Evolutionary conservation across 306 rosid species (phyloP).

Genomic region (Malus sylvestris): DNA sequence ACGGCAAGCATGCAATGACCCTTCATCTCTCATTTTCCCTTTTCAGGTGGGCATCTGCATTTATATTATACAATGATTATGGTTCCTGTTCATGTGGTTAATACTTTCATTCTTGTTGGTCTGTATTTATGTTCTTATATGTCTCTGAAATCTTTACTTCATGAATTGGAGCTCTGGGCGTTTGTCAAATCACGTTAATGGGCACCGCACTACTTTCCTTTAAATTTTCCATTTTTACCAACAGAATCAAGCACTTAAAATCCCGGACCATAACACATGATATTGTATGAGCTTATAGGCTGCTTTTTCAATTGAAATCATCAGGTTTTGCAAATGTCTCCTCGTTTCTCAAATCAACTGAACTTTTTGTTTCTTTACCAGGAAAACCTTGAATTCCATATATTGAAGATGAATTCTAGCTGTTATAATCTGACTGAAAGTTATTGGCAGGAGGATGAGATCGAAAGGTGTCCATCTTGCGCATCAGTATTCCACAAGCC

Average conservation of each 20-base stretch:
- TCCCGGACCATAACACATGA: too few relatives aligned
- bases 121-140: background rate
- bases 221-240: background rate
- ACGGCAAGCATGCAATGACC: constrained; percentile 84
- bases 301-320: background rate
- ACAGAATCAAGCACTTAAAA: background rate
- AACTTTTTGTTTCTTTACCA: background rate
- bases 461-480: constrained; percentile 67
- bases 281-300: background rate
- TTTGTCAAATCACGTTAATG: background rate
- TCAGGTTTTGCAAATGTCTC: background rate
- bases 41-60: constrained; percentile 64
- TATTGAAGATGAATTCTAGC: background rate
- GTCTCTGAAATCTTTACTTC: background rate
- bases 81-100: background rate
- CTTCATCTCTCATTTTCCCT: constrained; percentile 89
- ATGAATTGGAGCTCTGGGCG: too few relatives aligned
- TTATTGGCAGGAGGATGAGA: constrained; percentile 65
- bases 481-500: constrained; percentile 64
- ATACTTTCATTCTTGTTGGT: background rate
- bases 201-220: background rate
- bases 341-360: background rate
- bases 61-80: background rate
- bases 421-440: constrained; percentile 20
- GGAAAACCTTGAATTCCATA: background rate